phyloP scores from a whole-genome alignment of 768 basidiomycete genomes.

The Suillus ampliporus region DNA sequence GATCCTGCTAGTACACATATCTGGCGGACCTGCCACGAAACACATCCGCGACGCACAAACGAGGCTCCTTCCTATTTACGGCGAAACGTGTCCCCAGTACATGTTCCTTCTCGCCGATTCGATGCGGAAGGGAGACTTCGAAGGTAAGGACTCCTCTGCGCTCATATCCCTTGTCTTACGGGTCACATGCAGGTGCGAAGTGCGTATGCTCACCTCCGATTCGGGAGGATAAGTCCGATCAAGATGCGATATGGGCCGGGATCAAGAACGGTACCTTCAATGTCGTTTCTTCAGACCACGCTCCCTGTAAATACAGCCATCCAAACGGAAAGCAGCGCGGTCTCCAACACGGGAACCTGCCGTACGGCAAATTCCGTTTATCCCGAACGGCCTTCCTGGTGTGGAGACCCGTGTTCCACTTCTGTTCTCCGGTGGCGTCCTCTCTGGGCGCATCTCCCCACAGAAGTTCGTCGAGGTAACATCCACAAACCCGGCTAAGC shows the following conservation, averaged over 20 bases:
- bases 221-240: slow-evolving; percentile 19
- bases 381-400: slow-evolving; percentile 42
- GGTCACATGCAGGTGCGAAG: slow-evolving; percentile 16
- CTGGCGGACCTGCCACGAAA: slow-evolving; percentile 19
- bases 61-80: slow-evolving; percentile 24
- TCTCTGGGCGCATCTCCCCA: slow-evolving; percentile 33
- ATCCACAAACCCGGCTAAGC: slow-evolving; percentile 39
- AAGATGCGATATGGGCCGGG: slow-evolving; percentile 24
- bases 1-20: slow-evolving; percentile 25
- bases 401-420: slow-evolving; percentile 40
- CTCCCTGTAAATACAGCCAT: slow-evolving; percentile 35
- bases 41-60: slow-evolving; percentile 24
- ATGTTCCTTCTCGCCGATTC: slow-evolving; percentile 20
- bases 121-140: slow-evolving; percentile 23
- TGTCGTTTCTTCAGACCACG: slow-evolving; percentile 38
- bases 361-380: slow-evolving; percentile 35
- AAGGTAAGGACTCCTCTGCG: slow-evolving; percentile 10
- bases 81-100: slow-evolving; percentile 27
- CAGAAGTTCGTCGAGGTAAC: slow-evolving; percentile 41
- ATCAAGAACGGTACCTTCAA: slow-evolving; percentile 32
- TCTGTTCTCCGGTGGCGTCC: slow-evolving; percentile 36
- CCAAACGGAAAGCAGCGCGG: slow-evolving; percentile 30
- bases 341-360: slow-evolving; percentile 29
- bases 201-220: slow-evolving; percentile 25
- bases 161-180: background rate